phyloP scores from a whole-genome alignment of 768 basidiomycete genomes.

The Mrakia blollopis region DNA sequence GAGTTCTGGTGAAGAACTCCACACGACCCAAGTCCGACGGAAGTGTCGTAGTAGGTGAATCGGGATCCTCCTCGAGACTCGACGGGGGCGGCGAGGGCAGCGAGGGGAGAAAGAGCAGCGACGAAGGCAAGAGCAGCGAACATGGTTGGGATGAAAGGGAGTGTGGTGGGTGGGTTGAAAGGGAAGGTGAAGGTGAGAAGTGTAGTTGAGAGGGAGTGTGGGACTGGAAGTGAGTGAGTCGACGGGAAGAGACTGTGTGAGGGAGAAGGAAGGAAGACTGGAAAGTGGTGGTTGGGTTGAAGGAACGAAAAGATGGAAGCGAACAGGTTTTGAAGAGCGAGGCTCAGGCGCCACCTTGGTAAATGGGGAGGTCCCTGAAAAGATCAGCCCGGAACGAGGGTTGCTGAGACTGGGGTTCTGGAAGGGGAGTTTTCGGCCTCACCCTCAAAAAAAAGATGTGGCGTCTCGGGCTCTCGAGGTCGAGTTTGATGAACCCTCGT shows the following conservation, averaged over 20 bases:
- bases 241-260: not conserved
- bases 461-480: too few species aligned
- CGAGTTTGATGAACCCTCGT: too few species aligned
- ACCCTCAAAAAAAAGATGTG: too few species aligned
- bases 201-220: not conserved
- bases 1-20: slow-evolving; percentile 24
- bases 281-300: too few species aligned
- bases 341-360: too few species aligned
- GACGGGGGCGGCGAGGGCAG: slow-evolving; percentile 13
- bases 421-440: too few species aligned
- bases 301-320: too few species aligned
- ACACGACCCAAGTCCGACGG: slow-evolving; percentile 30
- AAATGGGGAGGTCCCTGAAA: too few species aligned
- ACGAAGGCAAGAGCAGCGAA: slow-evolving; percentile 10
- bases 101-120: slow-evolving; percentile 18
- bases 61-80: not conserved
- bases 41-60: slow-evolving; percentile 25
- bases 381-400: too few species aligned
- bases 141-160: slow-evolving; percentile 13
- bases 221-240: not conserved
- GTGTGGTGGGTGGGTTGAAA: not conserved
- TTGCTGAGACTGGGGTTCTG: too few species aligned
- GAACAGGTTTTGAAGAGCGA: too few species aligned
- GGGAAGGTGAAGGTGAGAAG: too few species aligned
- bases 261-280: not conserved